Conservation (phyloP, 2,329 filamentous ascomycete species). For the Diplodia intermedia region DNA sequence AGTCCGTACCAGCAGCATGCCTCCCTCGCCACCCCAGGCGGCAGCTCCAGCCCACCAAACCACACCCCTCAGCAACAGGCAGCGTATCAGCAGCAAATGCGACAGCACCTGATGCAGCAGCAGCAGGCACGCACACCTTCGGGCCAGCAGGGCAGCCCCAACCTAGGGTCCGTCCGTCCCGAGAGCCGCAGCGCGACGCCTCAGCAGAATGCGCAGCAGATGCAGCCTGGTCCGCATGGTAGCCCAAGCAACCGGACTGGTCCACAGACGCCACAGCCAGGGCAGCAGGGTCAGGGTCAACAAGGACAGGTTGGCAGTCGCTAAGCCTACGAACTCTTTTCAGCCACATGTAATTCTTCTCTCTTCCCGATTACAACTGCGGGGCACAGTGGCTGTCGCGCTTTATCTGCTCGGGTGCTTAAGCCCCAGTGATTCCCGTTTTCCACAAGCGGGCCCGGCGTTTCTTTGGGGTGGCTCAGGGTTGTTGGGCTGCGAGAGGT, state of each 20-base stretch:
- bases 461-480: constrained; percentile 3
- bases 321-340: neutral
- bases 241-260: constrained; percentile 6
- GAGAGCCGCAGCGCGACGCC: constrained; percentile 49
- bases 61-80: constrained; percentile 18
- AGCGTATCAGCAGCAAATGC: constrained; percentile 46
- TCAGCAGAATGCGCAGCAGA: constrained; percentile 36
- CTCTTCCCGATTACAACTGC: neutral
- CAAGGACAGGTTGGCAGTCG: constrained; percentile 1
- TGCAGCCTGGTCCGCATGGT: constrained; percentile 19
- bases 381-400: neutral
- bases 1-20: constrained; percentile 32
- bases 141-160: constrained; percentile 38
- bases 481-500: neutral
- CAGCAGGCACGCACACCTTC: constrained; percentile 40
- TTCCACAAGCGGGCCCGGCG: neutral
- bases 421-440: neutral
- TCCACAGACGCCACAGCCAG: neutral
- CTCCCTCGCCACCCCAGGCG: constrained; percentile 22
- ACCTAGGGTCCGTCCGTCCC: constrained; percentile 34
- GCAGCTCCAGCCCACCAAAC: constrained; percentile 29
- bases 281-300: constrained; percentile 17
- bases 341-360: neutral
- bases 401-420: neutral
- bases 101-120: constrained; percentile 47